These are phyloP conservation scores for Bruguiera sexangula DNA, from an alignment of 345 rosid genomes.

Conservation along the genomic window DNA sequence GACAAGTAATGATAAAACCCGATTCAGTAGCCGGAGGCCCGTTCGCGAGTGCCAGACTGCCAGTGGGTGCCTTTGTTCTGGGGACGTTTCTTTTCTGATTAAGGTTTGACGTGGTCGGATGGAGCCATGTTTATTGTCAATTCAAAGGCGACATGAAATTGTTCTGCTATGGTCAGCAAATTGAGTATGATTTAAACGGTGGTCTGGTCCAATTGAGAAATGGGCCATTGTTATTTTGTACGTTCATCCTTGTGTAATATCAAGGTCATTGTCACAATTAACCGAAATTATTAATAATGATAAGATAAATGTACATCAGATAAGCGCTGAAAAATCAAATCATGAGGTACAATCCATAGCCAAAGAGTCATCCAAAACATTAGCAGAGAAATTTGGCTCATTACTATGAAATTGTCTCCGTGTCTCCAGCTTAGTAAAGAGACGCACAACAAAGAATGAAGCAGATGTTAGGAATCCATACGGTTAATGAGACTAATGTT, in stretches of 20 bases:
- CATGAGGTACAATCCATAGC: too few species aligned
- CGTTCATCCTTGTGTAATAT: neutral
- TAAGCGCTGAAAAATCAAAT: too few species aligned
- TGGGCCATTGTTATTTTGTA: neutral
- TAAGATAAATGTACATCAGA: neutral
- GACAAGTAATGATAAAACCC: conserved; percentile 1
- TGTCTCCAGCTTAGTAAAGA: too few species aligned
- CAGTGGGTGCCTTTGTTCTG: neutral
- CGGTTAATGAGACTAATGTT: too few species aligned
- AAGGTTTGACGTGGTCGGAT: neutral
- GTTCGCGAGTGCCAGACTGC: neutral
- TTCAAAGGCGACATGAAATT: neutral
- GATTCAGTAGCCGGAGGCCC: neutral
- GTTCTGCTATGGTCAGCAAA: conserved; percentile 7
- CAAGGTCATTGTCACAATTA: neutral
- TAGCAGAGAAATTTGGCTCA: too few species aligned
- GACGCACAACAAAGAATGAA: too few species aligned
- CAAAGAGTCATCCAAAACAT: too few species aligned
- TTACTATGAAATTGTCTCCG: too few species aligned
- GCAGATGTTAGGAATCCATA: too few species aligned
- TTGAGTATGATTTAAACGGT: too few species aligned
- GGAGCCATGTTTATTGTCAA: neutral
- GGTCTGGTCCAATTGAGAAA: neutral
- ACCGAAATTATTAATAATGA: neutral
- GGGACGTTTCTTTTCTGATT: neutral